Conservation (phyloP, 208 protist genomes). For the Leishmania braziliensis region DNA sequence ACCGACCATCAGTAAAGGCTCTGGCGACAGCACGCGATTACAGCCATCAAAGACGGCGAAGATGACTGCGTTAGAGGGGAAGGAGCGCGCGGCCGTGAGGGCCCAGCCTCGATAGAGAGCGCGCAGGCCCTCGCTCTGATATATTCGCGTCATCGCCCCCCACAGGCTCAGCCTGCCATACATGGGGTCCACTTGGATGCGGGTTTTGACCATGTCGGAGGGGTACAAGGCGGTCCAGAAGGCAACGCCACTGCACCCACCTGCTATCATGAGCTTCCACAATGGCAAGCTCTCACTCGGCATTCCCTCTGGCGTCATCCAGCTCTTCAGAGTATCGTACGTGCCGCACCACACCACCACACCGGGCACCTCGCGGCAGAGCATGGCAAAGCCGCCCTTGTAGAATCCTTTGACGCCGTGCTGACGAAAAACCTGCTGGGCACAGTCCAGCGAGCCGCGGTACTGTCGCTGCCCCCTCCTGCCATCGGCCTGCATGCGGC, state of each 20-base stretch:
- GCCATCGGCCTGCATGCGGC: conserved; percentile 77
- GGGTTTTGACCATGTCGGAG: conserved; percentile 87
- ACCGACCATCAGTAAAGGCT: not conserved
- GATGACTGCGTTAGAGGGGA: conserved; percentile 83
- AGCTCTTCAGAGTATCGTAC: conserved; percentile 72
- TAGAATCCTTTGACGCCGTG: conserved; percentile 62
- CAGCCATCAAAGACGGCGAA: conserved; percentile 71
- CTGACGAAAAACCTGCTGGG: conserved; percentile 34
- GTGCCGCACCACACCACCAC: conserved; percentile 83
- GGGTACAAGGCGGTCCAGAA: conserved; percentile 90
- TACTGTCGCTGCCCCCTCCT: conserved; percentile 30
- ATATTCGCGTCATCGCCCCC: conserved; percentile 40
- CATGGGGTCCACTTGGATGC: conserved; percentile 76
- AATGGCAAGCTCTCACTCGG: conserved; percentile 45
- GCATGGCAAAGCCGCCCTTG: conserved; percentile 64
- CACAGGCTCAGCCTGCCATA: conserved; percentile 33
- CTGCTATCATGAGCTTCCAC: conserved; percentile 69
- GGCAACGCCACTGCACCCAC: conserved; percentile 70
- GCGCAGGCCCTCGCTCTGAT: conserved; percentile 59
- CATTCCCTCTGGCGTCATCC: conserved; percentile 44
- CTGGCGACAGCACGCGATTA: conserved; percentile 11
- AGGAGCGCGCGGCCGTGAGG: conserved; percentile 75
- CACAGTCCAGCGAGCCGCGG: conserved; percentile 58
- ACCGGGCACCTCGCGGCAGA: conserved; percentile 84
- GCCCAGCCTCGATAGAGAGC: conserved; percentile 79